A percentile compares a stretch with the other conserved stretches of the same genome.
phyloP scores from a whole-genome alignment of 2,329 filamentous ascomycete species.

The Acephala macrosclerotiorum region DNA sequence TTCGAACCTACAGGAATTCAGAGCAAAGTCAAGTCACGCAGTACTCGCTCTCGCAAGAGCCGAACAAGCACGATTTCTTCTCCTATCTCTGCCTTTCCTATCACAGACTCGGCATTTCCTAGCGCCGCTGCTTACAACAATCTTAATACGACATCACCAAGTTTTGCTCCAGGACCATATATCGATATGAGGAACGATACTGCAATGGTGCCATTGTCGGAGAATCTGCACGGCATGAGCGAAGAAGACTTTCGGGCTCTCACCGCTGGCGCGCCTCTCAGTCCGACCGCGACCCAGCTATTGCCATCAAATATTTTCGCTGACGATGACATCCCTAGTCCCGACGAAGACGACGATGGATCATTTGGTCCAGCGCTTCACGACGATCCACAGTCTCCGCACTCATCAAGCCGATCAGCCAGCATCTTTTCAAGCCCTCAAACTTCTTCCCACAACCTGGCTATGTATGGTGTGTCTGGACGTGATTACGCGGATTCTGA shows the following conservation, averaged over 20 bases:
- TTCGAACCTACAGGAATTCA: conserved; percentile 40
- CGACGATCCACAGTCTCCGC: conserved; percentile 65
- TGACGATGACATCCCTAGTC: conserved; percentile 65
- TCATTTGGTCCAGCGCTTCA: conserved; percentile 43
- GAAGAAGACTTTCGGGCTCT: conserved; percentile 69
- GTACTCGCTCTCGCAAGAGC: conserved; percentile 48
- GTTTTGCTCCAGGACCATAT: conserved; percentile 60
- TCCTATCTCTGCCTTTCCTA: conserved; percentile 38
- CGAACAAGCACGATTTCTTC: conserved; percentile 47
- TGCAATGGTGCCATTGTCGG: conserved; percentile 40
- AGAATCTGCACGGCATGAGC: conserved; percentile 54
- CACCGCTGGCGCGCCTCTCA: conserved; percentile 73
- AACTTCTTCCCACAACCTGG: conserved; percentile 64
- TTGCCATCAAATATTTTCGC: conserved; percentile 72
- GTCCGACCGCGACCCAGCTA: conserved; percentile 76
- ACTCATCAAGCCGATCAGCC: conserved; percentile 63
- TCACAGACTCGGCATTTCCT: conserved; percentile 46
- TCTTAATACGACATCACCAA: conserved; percentile 51
- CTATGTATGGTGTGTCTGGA: conserved; percentile 52
- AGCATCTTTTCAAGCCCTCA: conserved; percentile 68
- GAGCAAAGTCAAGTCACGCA: conserved; percentile 46
- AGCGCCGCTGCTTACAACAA: conserved; percentile 51
- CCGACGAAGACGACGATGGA: conserved; percentile 33
- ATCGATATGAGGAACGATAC: conserved; percentile 42
- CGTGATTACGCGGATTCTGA: conserved; percentile 40